Percentiles rank a stretch among this genome's conserved stretches.
phyloP scores from a whole-genome alignment of 208 protist species.

The Herpetomonas samuelpessoai region DNA sequence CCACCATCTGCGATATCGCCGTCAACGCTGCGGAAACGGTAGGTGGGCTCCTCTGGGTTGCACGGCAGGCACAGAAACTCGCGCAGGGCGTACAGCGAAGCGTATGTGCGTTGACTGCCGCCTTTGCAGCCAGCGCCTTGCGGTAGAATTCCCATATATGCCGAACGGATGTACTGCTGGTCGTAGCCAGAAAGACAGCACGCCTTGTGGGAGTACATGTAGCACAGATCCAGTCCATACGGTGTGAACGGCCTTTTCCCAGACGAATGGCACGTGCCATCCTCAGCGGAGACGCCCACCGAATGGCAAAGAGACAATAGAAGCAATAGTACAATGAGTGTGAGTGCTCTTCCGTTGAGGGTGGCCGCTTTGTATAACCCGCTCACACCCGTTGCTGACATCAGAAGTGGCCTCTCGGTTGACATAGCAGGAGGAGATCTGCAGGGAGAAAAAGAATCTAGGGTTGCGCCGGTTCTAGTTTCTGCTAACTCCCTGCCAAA shows the following conservation, averaged over 20 bases:
- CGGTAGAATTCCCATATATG: constrained; percentile 28
- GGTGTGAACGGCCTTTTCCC: constrained; percentile 13
- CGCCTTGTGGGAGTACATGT: constrained; percentile 34
- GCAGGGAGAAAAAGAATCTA: too few relatives aligned
- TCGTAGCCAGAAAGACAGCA: constrained; percentile 47
- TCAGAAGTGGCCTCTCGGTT: too few relatives aligned
- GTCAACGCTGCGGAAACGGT: constrained; percentile 38
- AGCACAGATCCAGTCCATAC: constrained; percentile 37
- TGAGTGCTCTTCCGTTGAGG: too few relatives aligned
- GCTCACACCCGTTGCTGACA: too few relatives aligned
- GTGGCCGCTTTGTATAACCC: too few relatives aligned
- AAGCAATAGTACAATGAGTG: constrained; percentile 2
- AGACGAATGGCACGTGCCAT: constrained; percentile 21
- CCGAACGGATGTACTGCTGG: constrained; percentile 22
- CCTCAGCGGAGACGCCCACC: neutral
- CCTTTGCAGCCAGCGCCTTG: constrained; percentile 30
- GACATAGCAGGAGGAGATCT: too few relatives aligned
- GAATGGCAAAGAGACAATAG: too few relatives aligned
- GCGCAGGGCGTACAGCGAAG: constrained; percentile 33
- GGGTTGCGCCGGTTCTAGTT: too few relatives aligned
- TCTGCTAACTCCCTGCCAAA: too few relatives aligned
- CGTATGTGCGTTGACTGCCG: constrained; percentile 30
- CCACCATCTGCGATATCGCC: constrained; percentile 47
- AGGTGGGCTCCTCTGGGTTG: constrained; percentile 36
- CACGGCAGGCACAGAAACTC: constrained; percentile 51